Conservation (phyloP, 129 eudicot species). For the Flaveria robusta region DNA sequence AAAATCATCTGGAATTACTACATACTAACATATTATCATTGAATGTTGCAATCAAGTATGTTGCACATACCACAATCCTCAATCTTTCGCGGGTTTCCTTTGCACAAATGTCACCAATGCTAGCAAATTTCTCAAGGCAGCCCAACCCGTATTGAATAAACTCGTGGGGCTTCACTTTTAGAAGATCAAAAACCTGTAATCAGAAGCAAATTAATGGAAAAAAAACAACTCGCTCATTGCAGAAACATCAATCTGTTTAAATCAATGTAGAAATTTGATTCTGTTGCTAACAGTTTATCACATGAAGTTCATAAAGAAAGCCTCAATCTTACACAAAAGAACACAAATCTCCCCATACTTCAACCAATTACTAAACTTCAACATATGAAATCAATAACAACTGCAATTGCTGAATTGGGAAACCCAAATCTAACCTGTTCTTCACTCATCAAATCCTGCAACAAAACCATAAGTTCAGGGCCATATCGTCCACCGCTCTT, state of each 20-base stretch:
- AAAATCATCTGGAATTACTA: not conserved
- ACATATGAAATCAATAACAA: not conserved
- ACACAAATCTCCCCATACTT: not conserved
- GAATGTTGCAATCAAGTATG: not conserved
- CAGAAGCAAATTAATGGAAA: constrained; percentile 1
- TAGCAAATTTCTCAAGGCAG: constrained; percentile 83
- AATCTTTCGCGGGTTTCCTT: constrained; percentile 72
- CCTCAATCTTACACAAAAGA: not conserved
- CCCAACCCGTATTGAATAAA: constrained; percentile 79
- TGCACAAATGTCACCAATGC: constrained; percentile 79
- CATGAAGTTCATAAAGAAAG: constrained; percentile 6
- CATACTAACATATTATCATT: not conserved
- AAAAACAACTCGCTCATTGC: not conserved
- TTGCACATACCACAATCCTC: constrained; percentile 74
- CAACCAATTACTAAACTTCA: too few species aligned
- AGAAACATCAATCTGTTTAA: not conserved
- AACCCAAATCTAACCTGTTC: constrained; percentile 63
- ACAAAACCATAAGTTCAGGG: constrained; percentile 58
- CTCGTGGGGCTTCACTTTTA: constrained; percentile 76
- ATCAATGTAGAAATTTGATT: not conserved
- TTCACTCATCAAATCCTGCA: constrained; percentile 76
- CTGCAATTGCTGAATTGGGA: not conserved
- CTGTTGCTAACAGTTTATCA: not conserved
- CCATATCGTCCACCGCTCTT: constrained; percentile 94
- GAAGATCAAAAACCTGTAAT: constrained; percentile 75